phyloP scores from a whole-genome alignment of 495 filamentous ascomycete species.

The Penicillium dipodomyicola region DNA sequence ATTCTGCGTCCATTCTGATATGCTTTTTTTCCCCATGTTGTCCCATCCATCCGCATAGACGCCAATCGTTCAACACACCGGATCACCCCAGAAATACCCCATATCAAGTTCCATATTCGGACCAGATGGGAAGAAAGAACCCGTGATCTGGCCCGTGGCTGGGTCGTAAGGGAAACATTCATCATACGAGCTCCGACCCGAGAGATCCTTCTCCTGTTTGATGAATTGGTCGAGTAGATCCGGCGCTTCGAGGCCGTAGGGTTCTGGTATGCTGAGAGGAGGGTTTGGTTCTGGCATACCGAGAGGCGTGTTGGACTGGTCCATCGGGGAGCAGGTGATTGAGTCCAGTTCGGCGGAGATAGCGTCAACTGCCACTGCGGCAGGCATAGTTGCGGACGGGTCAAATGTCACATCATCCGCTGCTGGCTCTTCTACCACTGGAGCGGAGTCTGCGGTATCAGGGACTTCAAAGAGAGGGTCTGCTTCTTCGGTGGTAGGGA shows the following conservation, averaged over 20 bases:
- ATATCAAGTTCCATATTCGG: slow-evolving; percentile 37
- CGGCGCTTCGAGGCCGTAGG: slow-evolving; percentile 24
- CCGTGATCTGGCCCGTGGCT: slow-evolving; percentile 41
- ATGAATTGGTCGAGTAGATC: slow-evolving; percentile 29
- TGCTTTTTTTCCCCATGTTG: neutral
- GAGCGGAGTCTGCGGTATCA: slow-evolving; percentile 10
- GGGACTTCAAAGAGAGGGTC: slow-evolving; percentile 20
- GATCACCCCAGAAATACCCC: slow-evolving; percentile 36
- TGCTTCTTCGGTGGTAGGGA: slow-evolving; percentile 27
- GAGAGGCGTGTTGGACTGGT: slow-evolving; percentile 21
- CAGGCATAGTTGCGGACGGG: slow-evolving; percentile 12
- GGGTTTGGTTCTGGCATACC: slow-evolving; percentile 17
- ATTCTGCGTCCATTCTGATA: slow-evolving; percentile 1
- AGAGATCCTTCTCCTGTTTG: slow-evolving; percentile 22
- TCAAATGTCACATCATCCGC: slow-evolving; percentile 25
- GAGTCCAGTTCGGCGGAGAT: slow-evolving; percentile 29
- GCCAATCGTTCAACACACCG: slow-evolving; percentile 23
- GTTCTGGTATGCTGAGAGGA: slow-evolving; percentile 18
- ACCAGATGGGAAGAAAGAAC: slow-evolving; percentile 39
- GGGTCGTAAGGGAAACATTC: slow-evolving; percentile 42
- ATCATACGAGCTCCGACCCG: slow-evolving; percentile 27
- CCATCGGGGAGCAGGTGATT: slow-evolving; percentile 30
- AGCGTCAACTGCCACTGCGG: slow-evolving; percentile 17
- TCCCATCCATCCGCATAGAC: neutral
- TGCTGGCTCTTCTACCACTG: slow-evolving; percentile 5